Conservation (phyloP, 306 rosid genomes). For the Vigna reflexopilosa region DNA sequence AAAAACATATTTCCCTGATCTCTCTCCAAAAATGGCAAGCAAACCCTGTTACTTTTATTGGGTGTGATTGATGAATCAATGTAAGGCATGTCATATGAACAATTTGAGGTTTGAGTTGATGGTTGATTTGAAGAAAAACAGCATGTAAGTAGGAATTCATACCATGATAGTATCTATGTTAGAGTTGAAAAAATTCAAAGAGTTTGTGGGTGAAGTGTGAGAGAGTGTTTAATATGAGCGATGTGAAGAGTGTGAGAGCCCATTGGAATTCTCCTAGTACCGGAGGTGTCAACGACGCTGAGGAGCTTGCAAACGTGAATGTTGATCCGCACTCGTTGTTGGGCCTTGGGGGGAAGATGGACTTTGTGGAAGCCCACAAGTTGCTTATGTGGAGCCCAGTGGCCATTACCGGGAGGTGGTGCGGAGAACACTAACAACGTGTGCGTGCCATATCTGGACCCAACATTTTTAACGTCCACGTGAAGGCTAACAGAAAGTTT, state of each 20-base stretch:
- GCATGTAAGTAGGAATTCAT: not conserved
- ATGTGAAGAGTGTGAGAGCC: conserved; percentile 68
- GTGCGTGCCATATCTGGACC: conserved; percentile 75
- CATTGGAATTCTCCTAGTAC: conserved; percentile 75
- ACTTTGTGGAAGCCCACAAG: conserved; percentile 76
- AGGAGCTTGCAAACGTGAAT: conserved; percentile 77
- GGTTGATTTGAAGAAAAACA: conserved; percentile 18
- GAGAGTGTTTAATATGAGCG: conserved; percentile 57
- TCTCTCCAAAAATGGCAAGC: conserved; percentile 36
- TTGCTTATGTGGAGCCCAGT: conserved; percentile 75
- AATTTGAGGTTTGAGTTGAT: not conserved
- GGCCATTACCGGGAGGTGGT: conserved; percentile 60
- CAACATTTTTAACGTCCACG: conserved; percentile 68
- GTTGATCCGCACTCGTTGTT: conserved; percentile 53
- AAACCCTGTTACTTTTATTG: conserved; percentile 16
- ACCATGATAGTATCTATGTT: not conserved
- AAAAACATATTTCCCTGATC: not conserved
- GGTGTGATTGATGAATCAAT: conserved; percentile 21
- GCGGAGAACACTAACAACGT: conserved; percentile 65
- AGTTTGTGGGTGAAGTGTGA: conserved; percentile 58
- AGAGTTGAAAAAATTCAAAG: conserved; percentile 41
- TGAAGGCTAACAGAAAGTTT: conserved; percentile 60
- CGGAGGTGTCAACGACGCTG: conserved; percentile 79
- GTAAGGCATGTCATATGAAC: not conserved
- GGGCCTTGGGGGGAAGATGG: conserved; percentile 56